Evolutionary conservation across 2,329 filamentous ascomycete species (phyloP), one percentile per base, ranked within the genome.

Genomic region (Diaporthe humulicola): DNA sequence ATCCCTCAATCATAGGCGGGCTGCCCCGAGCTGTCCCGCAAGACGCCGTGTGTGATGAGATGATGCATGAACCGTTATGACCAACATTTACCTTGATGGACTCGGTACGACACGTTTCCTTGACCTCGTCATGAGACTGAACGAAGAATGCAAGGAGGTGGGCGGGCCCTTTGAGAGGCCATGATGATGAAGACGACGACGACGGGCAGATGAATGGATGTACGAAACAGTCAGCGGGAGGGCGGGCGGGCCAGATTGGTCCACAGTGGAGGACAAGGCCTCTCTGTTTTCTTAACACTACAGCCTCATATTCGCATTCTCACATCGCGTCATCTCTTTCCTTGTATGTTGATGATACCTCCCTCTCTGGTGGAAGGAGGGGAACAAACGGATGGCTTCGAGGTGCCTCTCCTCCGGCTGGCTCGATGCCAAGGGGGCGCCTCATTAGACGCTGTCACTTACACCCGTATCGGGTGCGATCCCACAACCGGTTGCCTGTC

Each of bases 311-410:
- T 58, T 71, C 54, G 52, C 69, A 58, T 58, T 36, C 42, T 71
- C 50, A 71, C 69, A 50, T 71, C 42, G n/a, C 70, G 45, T 69
- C 61, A 70, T 73, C 52, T 58, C 56, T 70, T 54, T 74, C 10
- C 77, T 75, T 64, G 40, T 60, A 70, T 36, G 36, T 76, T 74
- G 33, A 61, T 70, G 74, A 77, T 78, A 61, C 76, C 77, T 45
- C 45, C 48, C 60, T 64, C 71, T 42, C 57, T 52, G 50, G 50
- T n/a, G 42, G 42, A 66, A 69, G 71, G 71, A 66, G 71, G 58
- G 30, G 12, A 52, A 67, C 38, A 61, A 38, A 36, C n/a, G 40
- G 61, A 52, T 33, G 61, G 61, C 61, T 25, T 67, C 30, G 42
- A 52, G 61, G 61, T 50, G 61, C 36, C 50, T 54, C 71, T 45